Base-by-base conservation (phyloP, 495 filamentous ascomycete species). In the Pseudevernia furfuracea region DNA sequence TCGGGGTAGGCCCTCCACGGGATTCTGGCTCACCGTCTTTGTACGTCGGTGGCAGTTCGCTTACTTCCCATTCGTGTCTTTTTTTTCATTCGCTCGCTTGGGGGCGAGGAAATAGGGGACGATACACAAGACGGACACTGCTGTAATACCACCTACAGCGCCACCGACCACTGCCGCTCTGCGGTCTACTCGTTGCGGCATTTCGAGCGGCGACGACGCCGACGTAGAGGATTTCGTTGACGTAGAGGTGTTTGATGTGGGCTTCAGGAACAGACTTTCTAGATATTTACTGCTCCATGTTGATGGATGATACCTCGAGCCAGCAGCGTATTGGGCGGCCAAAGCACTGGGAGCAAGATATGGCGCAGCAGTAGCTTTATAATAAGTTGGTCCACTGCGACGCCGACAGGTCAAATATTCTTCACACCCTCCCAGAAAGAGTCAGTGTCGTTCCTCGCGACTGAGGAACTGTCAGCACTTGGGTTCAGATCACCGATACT, bases 91-190 rank as follows among this genome's bases (percentile, higher is more conserved):
- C 41, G 14, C 19, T 44, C 58, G 58, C 58, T 37, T 59, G 32
- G n/a, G 43, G 0, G 52, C 17, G 60, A 56, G 12, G 30, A 37
- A 36, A n/a, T 10, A 41, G 15, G 8, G 11, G n/a, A 21, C 0
- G 34, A 56, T 17, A 7, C 19, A 14, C 19, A 56, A 4, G 36
- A 62, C 5, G 2, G 3, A 19, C 60, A 81, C 68, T 23, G 74
- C 37, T 81, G 79, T 14, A 65, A 67, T 0, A 73, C 72, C 4
- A 74, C 74, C 11, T 70, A 71, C 17, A 76, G 69, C n/a, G 66
- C 69, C 62, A 74, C 74, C 44, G 75, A 74, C 30, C 75, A 71
- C 58, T 79, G 73, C 30, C 79, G 73, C 28, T 76, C 70, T 56
- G 11, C 46, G 32, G 15, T 25, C 41, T 56, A 7, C 1, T 1